A percentile compares a stretch with the other conserved stretches of the same genome.
Evolutionary conservation across 2,329 filamentous ascomycete genomes (phyloP).

Genomic region (Arthrobotrys megalospora): DNA sequence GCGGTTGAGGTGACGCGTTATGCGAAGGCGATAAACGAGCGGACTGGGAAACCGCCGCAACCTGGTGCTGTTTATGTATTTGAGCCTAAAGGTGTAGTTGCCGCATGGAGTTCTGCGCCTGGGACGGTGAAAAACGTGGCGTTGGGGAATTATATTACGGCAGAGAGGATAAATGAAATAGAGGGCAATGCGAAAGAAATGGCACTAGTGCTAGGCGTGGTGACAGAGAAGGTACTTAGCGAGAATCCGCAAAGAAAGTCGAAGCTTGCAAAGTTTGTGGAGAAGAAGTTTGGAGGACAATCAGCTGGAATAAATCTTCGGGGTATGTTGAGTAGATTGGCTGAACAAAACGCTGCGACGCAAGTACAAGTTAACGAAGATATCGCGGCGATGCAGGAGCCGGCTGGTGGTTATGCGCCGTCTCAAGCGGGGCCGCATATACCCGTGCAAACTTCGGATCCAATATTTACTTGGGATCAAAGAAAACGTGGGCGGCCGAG

Average conservation of each 20-base stretch:
- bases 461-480: not conserved
- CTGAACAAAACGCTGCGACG: not conserved
- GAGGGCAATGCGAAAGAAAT: not conserved
- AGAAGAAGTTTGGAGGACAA: not conserved
- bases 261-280: not conserved
- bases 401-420: not conserved
- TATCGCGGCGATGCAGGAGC: not conserved
- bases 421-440: not conserved
- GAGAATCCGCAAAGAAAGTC: not conserved
- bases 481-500: not conserved
- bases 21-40: not conserved
- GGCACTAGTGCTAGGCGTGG: slow-evolving; percentile 4
- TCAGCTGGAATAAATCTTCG: not conserved
- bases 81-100: not conserved
- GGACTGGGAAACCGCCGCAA: not conserved
- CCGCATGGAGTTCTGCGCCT: not conserved
- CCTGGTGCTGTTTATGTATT: slow-evolving; percentile 23
- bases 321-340: not conserved
- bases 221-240: slow-evolving; percentile 18
- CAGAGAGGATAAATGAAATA: not conserved
- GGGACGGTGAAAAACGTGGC: slow-evolving; percentile 16
- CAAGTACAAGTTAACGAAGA: not conserved
- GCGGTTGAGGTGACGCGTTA: slow-evolving; percentile 12
- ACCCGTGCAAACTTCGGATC: not conserved
- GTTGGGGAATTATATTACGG: not conserved